These are phyloP conservation scores for Coriaria nepalensis DNA, from an alignment of 306 rosid species.

Conservation along the genomic window DNA sequence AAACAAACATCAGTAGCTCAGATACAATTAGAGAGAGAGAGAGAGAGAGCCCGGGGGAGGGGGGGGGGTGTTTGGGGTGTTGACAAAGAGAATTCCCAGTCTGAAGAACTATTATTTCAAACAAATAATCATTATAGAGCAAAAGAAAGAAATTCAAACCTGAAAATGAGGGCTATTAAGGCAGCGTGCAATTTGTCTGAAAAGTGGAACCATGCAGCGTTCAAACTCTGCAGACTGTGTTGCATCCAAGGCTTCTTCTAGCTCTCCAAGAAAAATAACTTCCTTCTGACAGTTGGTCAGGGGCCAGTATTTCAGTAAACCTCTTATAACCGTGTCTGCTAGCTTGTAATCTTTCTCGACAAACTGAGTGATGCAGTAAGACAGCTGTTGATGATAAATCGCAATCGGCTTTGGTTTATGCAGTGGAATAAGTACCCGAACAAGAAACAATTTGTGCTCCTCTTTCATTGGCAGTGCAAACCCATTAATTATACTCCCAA, in stretches of 20 bases:
- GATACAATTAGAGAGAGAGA: no score
- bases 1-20: no score
- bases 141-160: conserved; percentile 27
- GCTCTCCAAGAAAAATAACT: conserved; percentile 80
- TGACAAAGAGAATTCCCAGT: no score
- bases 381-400: conserved; percentile 63
- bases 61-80: no score
- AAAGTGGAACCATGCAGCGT: conserved; percentile 82
- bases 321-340: conserved; percentile 68
- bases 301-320: conserved; percentile 82
- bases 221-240: conserved; percentile 70
- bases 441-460: conserved; percentile 83
- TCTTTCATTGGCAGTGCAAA: conserved; percentile 90
- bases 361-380: conserved; percentile 43
- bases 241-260: conserved; percentile 80
- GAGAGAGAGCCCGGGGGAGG: no score
- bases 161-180: conserved; percentile 73
- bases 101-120: not conserved
- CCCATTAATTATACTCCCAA: conserved; percentile 12
- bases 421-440: conserved; percentile 64
- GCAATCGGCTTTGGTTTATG: conserved; percentile 55
- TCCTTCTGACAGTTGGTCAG: conserved; percentile 70
- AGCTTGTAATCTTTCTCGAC: conserved; percentile 46
- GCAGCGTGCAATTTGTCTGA: conserved; percentile 68
- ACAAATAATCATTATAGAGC: not conserved